These are phyloP conservation scores for Phyllostachys edulis DNA, from an alignment of 176 grass and related monocot genomes.

Conservation along the genomic window DNA sequence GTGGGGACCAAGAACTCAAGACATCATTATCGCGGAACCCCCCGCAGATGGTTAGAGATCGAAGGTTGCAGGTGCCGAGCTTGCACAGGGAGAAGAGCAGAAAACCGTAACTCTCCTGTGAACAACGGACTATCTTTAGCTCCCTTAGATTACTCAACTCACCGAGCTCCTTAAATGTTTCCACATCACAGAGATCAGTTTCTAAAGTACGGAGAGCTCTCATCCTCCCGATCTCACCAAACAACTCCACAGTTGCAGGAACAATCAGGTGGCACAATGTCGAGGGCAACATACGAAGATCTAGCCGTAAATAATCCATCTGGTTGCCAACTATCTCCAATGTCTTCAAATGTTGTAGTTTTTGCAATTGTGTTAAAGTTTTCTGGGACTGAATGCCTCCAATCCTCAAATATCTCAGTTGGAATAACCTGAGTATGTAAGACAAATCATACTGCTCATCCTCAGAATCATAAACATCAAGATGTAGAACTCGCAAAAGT, in stretches of 20 bases:
- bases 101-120: too few species aligned
- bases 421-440: neutral
- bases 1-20: neutral
- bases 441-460: neutral
- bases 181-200: neutral
- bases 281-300: neutral
- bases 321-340: neutral
- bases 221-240: neutral
- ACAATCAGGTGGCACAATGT: neutral
- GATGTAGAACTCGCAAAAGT: neutral
- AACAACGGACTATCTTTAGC: too few species aligned
- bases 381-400: neutral
- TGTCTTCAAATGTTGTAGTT: conserved; percentile 19
- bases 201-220: neutral
- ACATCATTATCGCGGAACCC: neutral
- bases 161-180: neutral
- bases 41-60: neutral
- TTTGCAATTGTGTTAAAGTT: neutral
- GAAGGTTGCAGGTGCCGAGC: neutral
- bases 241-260: neutral
- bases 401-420: conserved; percentile 13
- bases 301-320: neutral
- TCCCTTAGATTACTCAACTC: neutral
- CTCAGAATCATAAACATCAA: conserved; percentile 1
- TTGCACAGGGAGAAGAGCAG: neutral